Base-by-base conservation (phyloP, 805 yeast genomes). In the Myxozyma melibiosi region DNA sequence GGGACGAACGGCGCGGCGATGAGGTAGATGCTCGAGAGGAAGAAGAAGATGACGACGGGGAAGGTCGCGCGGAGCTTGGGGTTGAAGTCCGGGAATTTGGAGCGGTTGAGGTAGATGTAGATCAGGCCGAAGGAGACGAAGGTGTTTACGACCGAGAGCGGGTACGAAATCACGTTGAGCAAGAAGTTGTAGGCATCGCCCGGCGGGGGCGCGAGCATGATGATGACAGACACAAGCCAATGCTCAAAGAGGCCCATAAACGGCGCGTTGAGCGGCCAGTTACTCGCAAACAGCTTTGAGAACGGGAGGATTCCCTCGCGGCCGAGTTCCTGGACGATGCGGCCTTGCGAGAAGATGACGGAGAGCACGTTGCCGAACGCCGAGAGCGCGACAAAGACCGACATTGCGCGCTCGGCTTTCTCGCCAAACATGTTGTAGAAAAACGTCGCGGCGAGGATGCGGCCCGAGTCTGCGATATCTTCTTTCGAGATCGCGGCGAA, bases 191-290 rank as follows among this genome's bases (percentile, higher is more conserved):
- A 38, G 14, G 42, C 42, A 20, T 38, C 42, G 4, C 42, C 42
- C 14, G 42, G 42, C 24, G 42, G 42, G 4, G 42, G 42, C 27
- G 42, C 42, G 27, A 38, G 42, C 42, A 38, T 38, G 25, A 38
- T 38, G 8, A 38, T 38, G 14, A 38, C 42, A 16, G 42, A 38
- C 11, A 18, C 42, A 18, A 22, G 27, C 42, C 42, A 38, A 6
- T 38, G 42, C 25, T 38, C 42, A 38, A 38, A 38, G 14, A 38
- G 22, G 11, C 42, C 42, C 24, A 20, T 20, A 38, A 38, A 18
- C 14, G 42, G 42, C 42, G 42, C 42, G 25, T 38, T 38, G 2
- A 38, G 27, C 2, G 42, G 42, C 42, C 22, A 20, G 22, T 38
- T 38, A 22, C 42, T 38, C 27, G 42, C 11, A 38, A 38, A 38